Base-by-base conservation (phyloP, 1,139 yeast genomes). In the Arxiozyma telluris region DNA sequence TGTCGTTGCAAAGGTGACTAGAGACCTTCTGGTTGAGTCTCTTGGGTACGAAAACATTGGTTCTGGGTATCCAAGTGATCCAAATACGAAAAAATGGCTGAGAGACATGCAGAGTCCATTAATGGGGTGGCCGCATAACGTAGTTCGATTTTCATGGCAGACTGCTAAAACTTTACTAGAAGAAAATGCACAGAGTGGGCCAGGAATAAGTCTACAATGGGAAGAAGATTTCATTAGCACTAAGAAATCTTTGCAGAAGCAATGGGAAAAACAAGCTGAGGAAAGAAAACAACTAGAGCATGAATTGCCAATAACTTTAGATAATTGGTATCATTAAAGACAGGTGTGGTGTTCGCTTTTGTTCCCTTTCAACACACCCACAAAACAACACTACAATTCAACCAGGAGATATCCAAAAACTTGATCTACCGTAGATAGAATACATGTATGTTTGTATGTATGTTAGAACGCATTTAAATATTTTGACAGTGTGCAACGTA, bases 41-140 rank as follows among this genome's bases (percentile, higher is more conserved):
- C 38, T 64, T 44, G 73, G 71, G n/a, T 39, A 44, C n/a, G 48
- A 67, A 62, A 58, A 41, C 39, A 60, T 25, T 71, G 98, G 98
- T 0, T 87, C 96, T 0, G 98, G 98, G 0, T 93, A 93, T 67
- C 98, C 98, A 0, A 81, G 94, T 3, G 98, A 94, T 68, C 94
- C 96, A 5, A 81, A 82, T 57, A 93, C 98, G 0, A 77, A 80
- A 20, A 64, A 65, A 30, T 94, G 96, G 96, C 73, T 93, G 47
- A 55, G 57, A 39, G 61, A 69, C 0, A 73, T 77, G 45, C 80
- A 87, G 41, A 89, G 88, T 65, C 79, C 80, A 3, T 74, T 91
- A 21, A 88, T 88, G 71, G 98, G 98, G 0, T 94, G 98, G 98
- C 78, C 82, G 50, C 77, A 76, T 51, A 78, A 82, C 4, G 74